Base-by-base conservation (phyloP, 2,329 filamentous ascomycete species). In the Ilyonectria sp. region DNA sequence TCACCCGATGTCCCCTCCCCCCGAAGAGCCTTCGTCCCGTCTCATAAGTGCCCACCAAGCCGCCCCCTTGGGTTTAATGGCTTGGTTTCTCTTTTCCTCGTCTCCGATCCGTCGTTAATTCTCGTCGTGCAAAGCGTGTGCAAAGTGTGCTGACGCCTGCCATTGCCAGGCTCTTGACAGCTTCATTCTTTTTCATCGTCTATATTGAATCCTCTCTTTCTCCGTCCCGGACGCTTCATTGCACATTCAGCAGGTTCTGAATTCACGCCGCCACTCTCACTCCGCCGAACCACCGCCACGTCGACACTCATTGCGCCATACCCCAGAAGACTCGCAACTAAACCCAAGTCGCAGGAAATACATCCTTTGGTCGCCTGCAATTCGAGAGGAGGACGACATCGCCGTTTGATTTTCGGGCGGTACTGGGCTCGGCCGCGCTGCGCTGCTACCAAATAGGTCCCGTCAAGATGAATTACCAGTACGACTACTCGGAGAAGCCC, bases 181-280 rank as follows among this genome's bases (percentile, higher is more conserved):
- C 70, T 70, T 46, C 62, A 50, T 69, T 69, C 55, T 78, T 80
- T 80, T 81, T 44, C 21, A 31, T 47, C 59, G 33, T 64, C 47
- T 26, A 58, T 59, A 55, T 56, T 57, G 49, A 29, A n/a, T 80
- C 74, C 75, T 74, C 70, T 75, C 7, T 46, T 63, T 62, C 47
- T 58, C 61, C 60, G 63, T 62, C 60, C 57, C 65, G 55, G 63
- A 60, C 63, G 50, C 49, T 60, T 50, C 35, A 55, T 65, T 57
- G 8, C 15, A 55, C 40, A 65, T 87, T 87, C 86, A 87, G 86
- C 86, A 84, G 85, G 85, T 81, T 86, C 85, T 87, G 86, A 87
- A 86, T 82, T 37, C 19, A 47, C 19, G 26, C 49, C 11, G 11
- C 50, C 4, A 33, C 26, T 23, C 31, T n/a, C 50, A 21, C 50